These are phyloP conservation scores for Trichocladium antarcticum DNA, from an alignment of 495 filamentous ascomycete species.

Conservation along the genomic window DNA sequence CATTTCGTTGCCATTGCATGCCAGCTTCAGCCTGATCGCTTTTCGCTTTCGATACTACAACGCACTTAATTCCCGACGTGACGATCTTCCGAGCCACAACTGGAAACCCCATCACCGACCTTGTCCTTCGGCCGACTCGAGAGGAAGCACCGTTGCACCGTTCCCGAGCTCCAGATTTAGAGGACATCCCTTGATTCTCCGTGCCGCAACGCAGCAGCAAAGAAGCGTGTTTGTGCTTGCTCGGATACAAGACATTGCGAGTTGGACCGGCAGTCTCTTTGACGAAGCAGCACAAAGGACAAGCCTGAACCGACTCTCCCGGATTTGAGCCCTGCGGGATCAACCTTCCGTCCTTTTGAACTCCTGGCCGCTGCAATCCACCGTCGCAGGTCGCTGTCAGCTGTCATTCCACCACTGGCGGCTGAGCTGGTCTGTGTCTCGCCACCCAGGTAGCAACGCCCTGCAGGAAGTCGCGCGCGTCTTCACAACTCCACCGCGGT, in stretches of 20 bases:
- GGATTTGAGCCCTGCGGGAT: slow-evolving; percentile 1
- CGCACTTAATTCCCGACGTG: slow-evolving; percentile 5
- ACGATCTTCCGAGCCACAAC: background rate
- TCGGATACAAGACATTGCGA: too few species aligned
- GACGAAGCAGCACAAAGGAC: background rate
- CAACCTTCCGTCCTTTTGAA: too few species aligned
- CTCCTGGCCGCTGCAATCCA: too few species aligned
- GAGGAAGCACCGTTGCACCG: background rate
- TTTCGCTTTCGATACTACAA: background rate
- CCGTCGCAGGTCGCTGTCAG: background rate
- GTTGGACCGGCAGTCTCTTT: slow-evolving; percentile 1
- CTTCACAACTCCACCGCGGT: background rate
- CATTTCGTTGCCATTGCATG: slow-evolving; percentile 12
- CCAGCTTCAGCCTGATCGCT: slow-evolving; percentile 3
- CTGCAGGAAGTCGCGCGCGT: background rate
- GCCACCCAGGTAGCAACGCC: slow-evolving; percentile 7
- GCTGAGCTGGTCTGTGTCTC: slow-evolving; percentile 5
- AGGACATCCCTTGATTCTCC: too few species aligned
- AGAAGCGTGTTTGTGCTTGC: slow-evolving; percentile 2
- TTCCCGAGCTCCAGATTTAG: background rate
- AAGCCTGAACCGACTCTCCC: background rate
- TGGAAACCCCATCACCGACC: background rate
- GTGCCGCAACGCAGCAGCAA: background rate
- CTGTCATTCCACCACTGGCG: background rate
- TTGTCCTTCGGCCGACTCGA: background rate